Conservation (phyloP, 495 filamentous ascomycete species). For the Xylaria venustula region DNA sequence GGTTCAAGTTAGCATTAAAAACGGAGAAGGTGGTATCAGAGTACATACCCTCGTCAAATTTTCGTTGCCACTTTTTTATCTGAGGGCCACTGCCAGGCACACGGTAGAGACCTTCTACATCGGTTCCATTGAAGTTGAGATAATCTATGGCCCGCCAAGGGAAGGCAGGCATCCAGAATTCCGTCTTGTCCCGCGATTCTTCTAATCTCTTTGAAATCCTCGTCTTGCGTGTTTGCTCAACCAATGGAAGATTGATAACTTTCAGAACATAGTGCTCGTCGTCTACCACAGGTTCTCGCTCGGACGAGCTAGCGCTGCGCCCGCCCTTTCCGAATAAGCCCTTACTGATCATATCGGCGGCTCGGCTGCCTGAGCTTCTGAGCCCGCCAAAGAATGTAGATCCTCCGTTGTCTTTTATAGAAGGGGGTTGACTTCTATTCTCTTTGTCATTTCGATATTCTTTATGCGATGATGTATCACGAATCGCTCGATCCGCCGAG, state of each 20-base stretch:
- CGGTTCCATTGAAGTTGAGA: slow-evolving; percentile 84
- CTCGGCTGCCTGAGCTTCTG: slow-evolving; percentile 67
- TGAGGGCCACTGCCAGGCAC: slow-evolving; percentile 80
- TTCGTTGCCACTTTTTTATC: slow-evolving; percentile 82
- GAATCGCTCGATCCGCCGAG: slow-evolving; percentile 59
- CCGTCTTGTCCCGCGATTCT: slow-evolving; percentile 84
- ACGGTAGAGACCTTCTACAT: slow-evolving; percentile 86
- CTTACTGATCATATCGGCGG: slow-evolving; percentile 75
- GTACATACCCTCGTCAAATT: slow-evolving; percentile 72
- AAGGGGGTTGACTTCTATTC: slow-evolving; percentile 45
- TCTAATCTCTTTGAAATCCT: slow-evolving; percentile 83
- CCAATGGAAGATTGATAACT: slow-evolving; percentile 75
- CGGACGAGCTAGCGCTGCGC: slow-evolving; percentile 67
- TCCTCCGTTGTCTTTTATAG: slow-evolving; percentile 62
- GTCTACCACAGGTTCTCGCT: slow-evolving; percentile 60
- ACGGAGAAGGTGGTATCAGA: neutral
- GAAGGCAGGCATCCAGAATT: slow-evolving; percentile 95
- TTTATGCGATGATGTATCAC: slow-evolving; percentile 33
- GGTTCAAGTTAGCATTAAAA: slow-evolving; percentile 27
- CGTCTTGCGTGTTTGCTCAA: slow-evolving; percentile 82
- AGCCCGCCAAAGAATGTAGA: slow-evolving; percentile 69
- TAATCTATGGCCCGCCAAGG: slow-evolving; percentile 93
- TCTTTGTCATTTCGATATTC: slow-evolving; percentile 41
- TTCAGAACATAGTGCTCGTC: slow-evolving; percentile 76
- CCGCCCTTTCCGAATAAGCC: slow-evolving; percentile 73